Conservation (phyloP, 2,329 filamentous ascomycete genomes). For the Trichoderma sp. region DNA sequence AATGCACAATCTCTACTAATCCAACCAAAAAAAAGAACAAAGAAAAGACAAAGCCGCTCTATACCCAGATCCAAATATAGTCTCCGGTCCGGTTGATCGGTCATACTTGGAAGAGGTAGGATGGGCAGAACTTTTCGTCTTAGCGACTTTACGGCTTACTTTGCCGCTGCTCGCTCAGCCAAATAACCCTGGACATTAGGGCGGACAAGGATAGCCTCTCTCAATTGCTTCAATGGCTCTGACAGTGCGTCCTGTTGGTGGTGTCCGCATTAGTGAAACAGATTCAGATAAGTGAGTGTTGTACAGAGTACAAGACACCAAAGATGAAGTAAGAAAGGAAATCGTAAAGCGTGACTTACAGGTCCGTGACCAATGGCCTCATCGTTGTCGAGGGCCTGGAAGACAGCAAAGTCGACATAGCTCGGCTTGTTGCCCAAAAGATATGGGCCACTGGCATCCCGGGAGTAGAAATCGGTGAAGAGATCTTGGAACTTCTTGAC, state of each 20-base stretch:
- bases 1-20: not conserved
- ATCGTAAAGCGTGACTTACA: not conserved
- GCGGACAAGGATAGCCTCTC: not conserved
- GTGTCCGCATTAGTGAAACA: not conserved
- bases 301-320: not conserved
- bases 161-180: not conserved
- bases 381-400: conserved; percentile 43
- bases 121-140: not conserved
- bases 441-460: conserved; percentile 35
- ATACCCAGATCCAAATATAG: not conserved
- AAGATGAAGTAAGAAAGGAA: not conserved
- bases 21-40: not conserved
- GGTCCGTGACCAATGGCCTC: conserved; percentile 28
- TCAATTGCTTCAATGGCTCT: conserved; percentile 8
- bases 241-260: not conserved
- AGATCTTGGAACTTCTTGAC: conserved; percentile 2
- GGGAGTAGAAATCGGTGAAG: conserved; percentile 37
- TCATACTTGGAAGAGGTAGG: not conserved
- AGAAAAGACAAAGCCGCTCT: not conserved
- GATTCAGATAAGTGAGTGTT: not conserved
- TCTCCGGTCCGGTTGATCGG: not conserved
- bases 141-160: not conserved
- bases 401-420: conserved; percentile 43
- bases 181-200: conserved; percentile 1
- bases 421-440: conserved; percentile 40